phyloP scores from a whole-genome alignment of 805 yeast genomes.

The Candida nemodendra region DNA sequence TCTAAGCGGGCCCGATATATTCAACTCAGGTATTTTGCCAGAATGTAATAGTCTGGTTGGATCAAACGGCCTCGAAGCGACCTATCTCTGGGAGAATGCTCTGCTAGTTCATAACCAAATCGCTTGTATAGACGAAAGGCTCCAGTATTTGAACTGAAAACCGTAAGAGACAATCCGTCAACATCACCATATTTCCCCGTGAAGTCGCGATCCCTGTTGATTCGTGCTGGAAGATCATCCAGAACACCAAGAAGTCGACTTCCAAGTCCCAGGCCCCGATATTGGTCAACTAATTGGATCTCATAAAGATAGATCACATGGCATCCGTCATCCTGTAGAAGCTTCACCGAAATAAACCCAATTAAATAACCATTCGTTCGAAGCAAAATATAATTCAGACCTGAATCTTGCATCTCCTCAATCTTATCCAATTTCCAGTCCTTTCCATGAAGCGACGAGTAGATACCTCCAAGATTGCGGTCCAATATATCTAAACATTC shows the following conservation, averaged over 20 bases:
- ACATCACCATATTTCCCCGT: constrained; percentile 5
- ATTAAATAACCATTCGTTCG: constrained; percentile 17
- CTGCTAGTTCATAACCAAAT: constrained; percentile 38
- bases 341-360: constrained; percentile 47
- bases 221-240: constrained; percentile 30
- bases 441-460: constrained; percentile 32
- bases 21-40: constrained; percentile 15
- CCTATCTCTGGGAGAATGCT: constrained; percentile 45
- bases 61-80: constrained; percentile 39
- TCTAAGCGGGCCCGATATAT: no score
- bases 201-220: constrained; percentile 12
- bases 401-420: constrained; percentile 47
- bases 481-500: constrained; percentile 25
- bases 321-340: constrained; percentile 40
- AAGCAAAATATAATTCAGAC: constrained; percentile 44
- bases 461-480: constrained; percentile 26
- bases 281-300: constrained; percentile 43
- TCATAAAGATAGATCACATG: constrained; percentile 54
- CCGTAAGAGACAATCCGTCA: constrained; percentile 45
- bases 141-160: constrained; percentile 43
- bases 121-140: constrained; percentile 45
- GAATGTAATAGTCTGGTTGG: constrained; percentile 45
- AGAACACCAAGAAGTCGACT: constrained; percentile 35
- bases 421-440: constrained; percentile 42
- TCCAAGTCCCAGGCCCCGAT: constrained; percentile 41